Evolutionary conservation across 768 basidiomycete species (phyloP).

Genomic region (Leucocoprinus leucothites): DNA sequence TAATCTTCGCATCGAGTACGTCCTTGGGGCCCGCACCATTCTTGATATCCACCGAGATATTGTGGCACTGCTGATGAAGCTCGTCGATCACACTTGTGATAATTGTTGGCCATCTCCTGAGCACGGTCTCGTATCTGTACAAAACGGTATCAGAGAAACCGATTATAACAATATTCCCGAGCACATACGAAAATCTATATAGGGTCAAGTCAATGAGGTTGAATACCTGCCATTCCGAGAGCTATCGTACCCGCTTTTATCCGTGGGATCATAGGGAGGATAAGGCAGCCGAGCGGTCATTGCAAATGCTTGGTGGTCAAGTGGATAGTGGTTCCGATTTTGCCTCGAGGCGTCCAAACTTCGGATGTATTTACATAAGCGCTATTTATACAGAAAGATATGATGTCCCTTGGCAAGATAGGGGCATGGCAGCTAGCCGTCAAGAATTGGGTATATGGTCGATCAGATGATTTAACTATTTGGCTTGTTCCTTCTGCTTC

Average conservation of each 20-base stretch:
- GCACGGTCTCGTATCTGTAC: constrained; percentile 73
- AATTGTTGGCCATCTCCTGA: constrained; percentile 82
- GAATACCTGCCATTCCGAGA: background rate
- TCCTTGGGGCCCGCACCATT: constrained; percentile 18
- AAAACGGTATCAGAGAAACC: background rate
- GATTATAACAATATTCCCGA: background rate
- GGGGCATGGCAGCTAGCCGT: no score
- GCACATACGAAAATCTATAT: background rate
- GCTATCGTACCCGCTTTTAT: constrained; percentile 51
- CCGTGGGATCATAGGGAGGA: constrained; percentile 73
- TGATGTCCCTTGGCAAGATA: background rate
- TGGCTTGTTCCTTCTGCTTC: constrained; percentile 10
- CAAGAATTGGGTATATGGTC: background rate
- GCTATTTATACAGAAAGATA: background rate
- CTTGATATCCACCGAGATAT: constrained; percentile 42
- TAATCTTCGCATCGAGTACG: constrained; percentile 41
- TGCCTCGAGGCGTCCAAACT: background rate
- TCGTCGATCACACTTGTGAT: constrained; percentile 78
- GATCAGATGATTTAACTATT: background rate
- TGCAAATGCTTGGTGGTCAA: background rate
- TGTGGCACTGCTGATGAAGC: constrained; percentile 67
- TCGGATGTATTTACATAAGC: constrained; percentile 8
- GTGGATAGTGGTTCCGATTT: background rate
- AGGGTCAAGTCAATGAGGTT: constrained; percentile 48
- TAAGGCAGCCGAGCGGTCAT: constrained; percentile 41